Evolutionary conservation across 1,284 basidiomycete species (phyloP).

Genomic region (Cutaneotrichosporon cavernicola): DNA sequence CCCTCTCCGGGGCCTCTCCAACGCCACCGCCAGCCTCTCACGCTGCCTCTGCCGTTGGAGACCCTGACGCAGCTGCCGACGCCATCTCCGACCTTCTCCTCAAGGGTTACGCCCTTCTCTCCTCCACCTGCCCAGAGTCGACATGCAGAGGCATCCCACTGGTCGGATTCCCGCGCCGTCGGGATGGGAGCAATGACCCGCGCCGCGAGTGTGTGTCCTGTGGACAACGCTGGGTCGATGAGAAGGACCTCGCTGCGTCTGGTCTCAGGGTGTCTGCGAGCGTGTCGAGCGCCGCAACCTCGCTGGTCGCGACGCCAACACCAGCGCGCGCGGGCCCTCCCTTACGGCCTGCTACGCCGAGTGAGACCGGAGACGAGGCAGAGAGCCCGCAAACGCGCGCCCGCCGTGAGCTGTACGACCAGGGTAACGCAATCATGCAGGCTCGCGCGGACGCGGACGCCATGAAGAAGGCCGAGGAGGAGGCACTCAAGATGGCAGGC

Average conservation of each 20-base stretch:
- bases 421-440: constrained; percentile 23
- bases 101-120: constrained; percentile 48
- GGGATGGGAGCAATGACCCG: constrained; percentile 37
- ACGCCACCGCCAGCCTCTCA: constrained; percentile 14
- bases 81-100: constrained; percentile 47
- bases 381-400: constrained; percentile 39
- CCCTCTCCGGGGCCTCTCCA: background rate
- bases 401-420: constrained; percentile 43
- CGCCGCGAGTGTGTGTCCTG: constrained; percentile 45
- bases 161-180: constrained; percentile 45
- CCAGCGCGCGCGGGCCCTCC: too few species aligned
- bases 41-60: constrained; percentile 13
- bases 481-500: background rate
- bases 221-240: constrained; percentile 40
- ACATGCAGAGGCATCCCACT: constrained; percentile 48
- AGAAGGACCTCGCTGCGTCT: constrained; percentile 24
- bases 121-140: constrained; percentile 41
- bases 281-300: background rate
- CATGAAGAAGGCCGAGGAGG: constrained; percentile 10
- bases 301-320: background rate
- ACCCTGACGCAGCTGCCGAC: constrained; percentile 36
- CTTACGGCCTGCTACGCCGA: background rate
- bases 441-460: constrained; percentile 6
- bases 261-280: constrained; percentile 3
- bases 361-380: constrained; percentile 7